A percentile compares a stretch with the other conserved stretches of the same genome.
Evolutionary conservation across 495 filamentous ascomycete genomes (phyloP).

Genomic region (Bryoglossum gracile): DNA sequence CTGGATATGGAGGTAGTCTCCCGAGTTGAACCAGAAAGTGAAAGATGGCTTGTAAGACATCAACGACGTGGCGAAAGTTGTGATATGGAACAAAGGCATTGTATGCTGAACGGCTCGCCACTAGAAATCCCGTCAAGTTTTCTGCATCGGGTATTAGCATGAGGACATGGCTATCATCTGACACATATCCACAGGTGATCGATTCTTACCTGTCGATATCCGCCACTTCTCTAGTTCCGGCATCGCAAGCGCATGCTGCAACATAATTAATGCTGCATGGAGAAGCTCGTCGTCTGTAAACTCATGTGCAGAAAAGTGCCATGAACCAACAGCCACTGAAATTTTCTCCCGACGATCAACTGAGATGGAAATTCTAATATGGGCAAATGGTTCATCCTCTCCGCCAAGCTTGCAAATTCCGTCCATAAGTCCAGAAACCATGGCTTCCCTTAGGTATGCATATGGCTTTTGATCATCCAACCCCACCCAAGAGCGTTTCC

Average conservation of each 20-base stretch:
- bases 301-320: slow-evolving; percentile 83
- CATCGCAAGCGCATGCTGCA: slow-evolving; percentile 79
- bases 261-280: slow-evolving; percentile 69
- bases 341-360: slow-evolving; percentile 54
- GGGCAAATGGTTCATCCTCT: slow-evolving; percentile 36
- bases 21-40: slow-evolving; percentile 82
- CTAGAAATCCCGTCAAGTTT: slow-evolving; percentile 62
- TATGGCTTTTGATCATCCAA: slow-evolving; percentile 82
- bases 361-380: slow-evolving; percentile 40
- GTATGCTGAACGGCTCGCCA: slow-evolving; percentile 81
- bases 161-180: slow-evolving; percentile 12
- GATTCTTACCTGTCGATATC: slow-evolving; percentile 59
- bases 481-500: slow-evolving; percentile 90
- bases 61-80: slow-evolving; percentile 95
- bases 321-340: slow-evolving; percentile 62
- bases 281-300: slow-evolving; percentile 86
- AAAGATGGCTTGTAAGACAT: slow-evolving; percentile 92
- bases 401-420: slow-evolving; percentile 71
- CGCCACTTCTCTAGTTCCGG: slow-evolving; percentile 74
- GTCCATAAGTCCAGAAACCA: slow-evolving; percentile 87
- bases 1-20: slow-evolving; percentile 60
- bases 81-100: slow-evolving; percentile 97
- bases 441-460: slow-evolving; percentile 74
- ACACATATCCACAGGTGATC: slow-evolving; percentile 15
- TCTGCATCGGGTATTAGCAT: slow-evolving; percentile 27